Conservation (phyloP, 208 protist species). For the Hexamita inflata region DNA sequence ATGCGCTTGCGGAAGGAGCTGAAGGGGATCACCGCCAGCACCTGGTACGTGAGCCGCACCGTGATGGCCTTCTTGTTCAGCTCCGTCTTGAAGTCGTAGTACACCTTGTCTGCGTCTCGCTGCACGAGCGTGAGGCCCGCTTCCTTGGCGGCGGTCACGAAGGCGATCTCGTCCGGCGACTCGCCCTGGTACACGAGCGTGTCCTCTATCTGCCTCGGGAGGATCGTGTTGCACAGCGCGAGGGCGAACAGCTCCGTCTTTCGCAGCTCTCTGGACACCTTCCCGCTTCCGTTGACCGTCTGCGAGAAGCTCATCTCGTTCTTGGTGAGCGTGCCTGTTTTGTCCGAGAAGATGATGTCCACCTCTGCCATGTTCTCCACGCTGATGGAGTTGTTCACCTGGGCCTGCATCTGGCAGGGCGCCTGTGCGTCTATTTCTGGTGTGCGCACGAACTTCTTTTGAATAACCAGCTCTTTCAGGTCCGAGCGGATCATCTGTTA, state of each 20-base stretch:
- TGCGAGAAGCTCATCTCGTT: conserved; percentile 68
- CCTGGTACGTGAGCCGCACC: not conserved
- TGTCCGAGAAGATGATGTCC: conserved; percentile 86
- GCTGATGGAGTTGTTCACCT: not conserved
- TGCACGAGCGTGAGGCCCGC: conserved; percentile 49
- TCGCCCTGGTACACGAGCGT: conserved; percentile 49
- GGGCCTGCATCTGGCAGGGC: not conserved
- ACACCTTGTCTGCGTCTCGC: not conserved
- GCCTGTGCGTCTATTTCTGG: conserved; percentile 5
- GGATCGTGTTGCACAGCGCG: conserved; percentile 16
- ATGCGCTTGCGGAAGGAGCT: not conserved
- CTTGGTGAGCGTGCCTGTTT: conserved; percentile 91
- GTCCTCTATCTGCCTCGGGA: not conserved
- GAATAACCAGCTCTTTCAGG: too few species aligned
- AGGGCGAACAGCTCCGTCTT: not conserved
- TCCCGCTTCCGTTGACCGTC: not conserved
- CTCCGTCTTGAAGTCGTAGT: too few species aligned
- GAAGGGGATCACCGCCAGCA: conserved; percentile 13
- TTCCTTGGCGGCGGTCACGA: conserved; percentile 72
- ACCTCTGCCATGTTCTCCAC: conserved; percentile 84
- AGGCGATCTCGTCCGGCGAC: conserved; percentile 72
- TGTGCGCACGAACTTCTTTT: not conserved
- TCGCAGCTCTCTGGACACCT: not conserved
- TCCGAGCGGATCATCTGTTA: not conserved
- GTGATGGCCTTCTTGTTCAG: not conserved